Evolutionary conservation across 2,329 filamentous ascomycete genomes (phyloP), one percentile per base, ranked within the genome.

Genomic region (Diaporthe sp.): DNA sequence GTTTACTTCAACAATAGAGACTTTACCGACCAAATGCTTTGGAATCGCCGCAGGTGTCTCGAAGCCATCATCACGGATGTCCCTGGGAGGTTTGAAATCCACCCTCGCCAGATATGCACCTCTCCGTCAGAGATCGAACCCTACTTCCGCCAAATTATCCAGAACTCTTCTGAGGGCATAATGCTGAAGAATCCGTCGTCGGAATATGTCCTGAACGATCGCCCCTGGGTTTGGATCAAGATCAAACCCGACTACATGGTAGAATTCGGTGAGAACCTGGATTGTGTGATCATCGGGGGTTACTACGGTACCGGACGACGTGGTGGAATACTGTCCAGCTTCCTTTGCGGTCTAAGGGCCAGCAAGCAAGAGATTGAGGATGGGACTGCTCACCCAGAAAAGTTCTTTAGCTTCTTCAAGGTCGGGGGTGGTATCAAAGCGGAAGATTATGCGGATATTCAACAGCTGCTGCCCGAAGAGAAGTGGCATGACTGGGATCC

Each of bases 191-290:
- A 98, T 77, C 97, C 97, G 10, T 89, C 93, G 7, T 97, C 96
- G 0, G 89, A 91, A 80, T 99, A 99, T 82, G 89, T 91, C 9
- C 88, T 98, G 13, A 98, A 97, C 80, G 94, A 95, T 78, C 93
- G 97, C 64, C 97, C 97, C 79, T 94, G 97, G 79, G 95, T 98
- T 83, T 99, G 97, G 97, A 93, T 98, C 85, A 99, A 99, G 82
- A 96, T 99, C 12, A 99, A 99, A 80, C 97, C 97, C 1, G 97
- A 99, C 77, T 99, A 99, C 83, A 98, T 98, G 96, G 92, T 92
- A 2, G 96, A 98, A 77, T 98, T 97, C 82, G 97, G 97, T 76
- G 96, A 98, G 83, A 95, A 93, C 0, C 90, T 99, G 4, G 97
- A 99, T 81, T 95, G 95, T 77, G 86, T 98, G 19, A 88, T 99